These are phyloP conservation scores for Rubroboletus satanas DNA, from an alignment of 768 basidiomycete species.

Conservation along the genomic window DNA sequence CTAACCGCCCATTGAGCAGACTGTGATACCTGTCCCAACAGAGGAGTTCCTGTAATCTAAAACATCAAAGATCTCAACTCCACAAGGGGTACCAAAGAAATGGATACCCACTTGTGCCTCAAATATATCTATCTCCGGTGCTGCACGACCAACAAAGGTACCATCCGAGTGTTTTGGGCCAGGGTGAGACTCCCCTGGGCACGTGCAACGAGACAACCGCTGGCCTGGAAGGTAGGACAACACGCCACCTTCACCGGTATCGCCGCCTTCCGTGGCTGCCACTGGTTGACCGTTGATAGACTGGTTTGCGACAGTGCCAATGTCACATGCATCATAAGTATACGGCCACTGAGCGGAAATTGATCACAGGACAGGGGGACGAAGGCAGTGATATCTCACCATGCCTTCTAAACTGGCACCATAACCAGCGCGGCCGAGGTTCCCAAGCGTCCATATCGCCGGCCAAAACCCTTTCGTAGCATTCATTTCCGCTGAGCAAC, in stretches of 20 bases:
- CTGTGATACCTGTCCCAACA: constrained; percentile 68
- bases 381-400: constrained; percentile 26
- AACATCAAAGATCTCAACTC: constrained; percentile 19
- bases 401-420: constrained; percentile 59
- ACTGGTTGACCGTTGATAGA: constrained; percentile 64
- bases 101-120: constrained; percentile 58
- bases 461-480: constrained; percentile 42
- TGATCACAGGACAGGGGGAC: background rate
- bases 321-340: constrained; percentile 71
- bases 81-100: constrained; percentile 12
- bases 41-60: constrained; percentile 45
- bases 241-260: constrained; percentile 36
- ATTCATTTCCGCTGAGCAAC: constrained; percentile 1
- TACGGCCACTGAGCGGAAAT: constrained; percentile 53
- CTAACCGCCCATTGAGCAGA: constrained; percentile 79
- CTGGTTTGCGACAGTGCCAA: constrained; percentile 83
- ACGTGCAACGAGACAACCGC: constrained; percentile 82
- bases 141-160: constrained; percentile 72
- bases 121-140: constrained; percentile 89
- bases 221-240: constrained; percentile 82
- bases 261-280: constrained; percentile 60
- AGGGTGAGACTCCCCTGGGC: constrained; percentile 75
- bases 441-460: constrained; percentile 59
- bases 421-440: constrained; percentile 61
- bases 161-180: constrained; percentile 75